Conservation (phyloP, 768 basidiomycete species). For the Rhodosporidiobolus odoratus region DNA sequence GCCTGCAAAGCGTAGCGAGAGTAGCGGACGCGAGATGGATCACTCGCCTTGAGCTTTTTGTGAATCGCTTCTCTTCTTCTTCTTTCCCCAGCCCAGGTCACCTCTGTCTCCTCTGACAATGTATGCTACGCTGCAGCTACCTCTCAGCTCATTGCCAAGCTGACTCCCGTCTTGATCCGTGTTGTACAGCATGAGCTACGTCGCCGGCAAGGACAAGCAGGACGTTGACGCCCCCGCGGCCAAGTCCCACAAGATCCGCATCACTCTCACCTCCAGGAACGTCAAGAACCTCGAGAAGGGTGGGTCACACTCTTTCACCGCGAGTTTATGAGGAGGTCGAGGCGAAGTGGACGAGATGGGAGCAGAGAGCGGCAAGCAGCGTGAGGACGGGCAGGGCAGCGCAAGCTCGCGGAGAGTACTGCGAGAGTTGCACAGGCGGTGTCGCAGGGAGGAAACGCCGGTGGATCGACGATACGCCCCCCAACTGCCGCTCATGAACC, state of each 20-base stretch:
- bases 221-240: conserved; percentile 75
- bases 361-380: background rate
- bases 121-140: background rate
- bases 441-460: too few relatives aligned
- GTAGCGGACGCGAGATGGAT: too few relatives aligned
- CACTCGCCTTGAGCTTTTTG: too few relatives aligned
- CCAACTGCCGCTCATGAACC: too few relatives aligned
- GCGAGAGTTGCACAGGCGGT: too few relatives aligned
- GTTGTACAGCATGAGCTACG: background rate
- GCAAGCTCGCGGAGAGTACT: too few relatives aligned
- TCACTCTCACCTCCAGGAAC: conserved; percentile 96
- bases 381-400: too few relatives aligned
- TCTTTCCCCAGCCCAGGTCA: conserved; percentile 1
- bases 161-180: background rate
- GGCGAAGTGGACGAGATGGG: background rate
- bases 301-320: conserved; percentile 47
- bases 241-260: conserved; percentile 98
- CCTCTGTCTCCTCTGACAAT: background rate
- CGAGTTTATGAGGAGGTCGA: background rate
- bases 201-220: conserved; percentile 67
- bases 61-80: background rate
- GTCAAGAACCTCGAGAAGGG: conserved; percentile 99
- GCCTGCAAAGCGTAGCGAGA: too few relatives aligned
- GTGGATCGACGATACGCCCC: too few relatives aligned
- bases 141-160: background rate